Conservation (phyloP, 129 eudicot species). For the Flaveria sonorensis region DNA sequence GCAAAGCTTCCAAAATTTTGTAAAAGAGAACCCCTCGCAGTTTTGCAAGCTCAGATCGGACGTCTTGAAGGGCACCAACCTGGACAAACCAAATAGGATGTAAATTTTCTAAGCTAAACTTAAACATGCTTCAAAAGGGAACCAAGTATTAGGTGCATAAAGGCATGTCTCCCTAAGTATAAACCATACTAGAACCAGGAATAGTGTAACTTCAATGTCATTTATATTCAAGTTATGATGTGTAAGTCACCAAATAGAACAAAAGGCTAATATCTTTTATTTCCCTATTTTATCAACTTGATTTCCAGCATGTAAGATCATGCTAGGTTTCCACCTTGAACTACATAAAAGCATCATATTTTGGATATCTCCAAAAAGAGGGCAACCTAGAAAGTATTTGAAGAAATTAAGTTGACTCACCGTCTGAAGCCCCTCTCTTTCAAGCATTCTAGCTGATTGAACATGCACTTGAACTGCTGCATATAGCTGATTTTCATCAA, state of each 20-base stretch:
- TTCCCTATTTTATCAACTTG: background rate
- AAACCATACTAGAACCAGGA: conserved; percentile 17
- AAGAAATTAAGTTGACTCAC: conserved; percentile 48
- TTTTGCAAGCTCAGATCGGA: conserved; percentile 89
- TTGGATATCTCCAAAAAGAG: conserved; percentile 17
- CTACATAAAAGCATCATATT: conserved; percentile 8
- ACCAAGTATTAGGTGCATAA: conserved; percentile 12
- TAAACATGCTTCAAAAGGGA: conserved; percentile 17
- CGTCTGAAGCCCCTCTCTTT: conserved; percentile 99
- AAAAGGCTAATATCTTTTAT: conserved; percentile 8
- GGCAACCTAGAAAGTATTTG: conserved; percentile 20
- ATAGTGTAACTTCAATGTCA: conserved; percentile 18
- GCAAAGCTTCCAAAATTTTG: conserved; percentile 93
- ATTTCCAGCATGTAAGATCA: conserved; percentile 11
- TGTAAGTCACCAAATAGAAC: conserved; percentile 17
- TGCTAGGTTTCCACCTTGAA: conserved; percentile 17
- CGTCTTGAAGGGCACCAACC: conserved; percentile 99
- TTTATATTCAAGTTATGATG: conserved; percentile 5
- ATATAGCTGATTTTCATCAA: conserved; percentile 82
- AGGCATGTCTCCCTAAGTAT: conserved; percentile 22
- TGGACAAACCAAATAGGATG: conserved; percentile 38
- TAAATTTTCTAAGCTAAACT: conserved; percentile 13
- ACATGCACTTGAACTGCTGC: conserved; percentile 95
- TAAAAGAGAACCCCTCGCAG: conserved; percentile 79
- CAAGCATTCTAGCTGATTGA: conserved; percentile 95